Conservation (phyloP, 2,329 filamentous ascomycete species). For the Xylogone sp. region DNA sequence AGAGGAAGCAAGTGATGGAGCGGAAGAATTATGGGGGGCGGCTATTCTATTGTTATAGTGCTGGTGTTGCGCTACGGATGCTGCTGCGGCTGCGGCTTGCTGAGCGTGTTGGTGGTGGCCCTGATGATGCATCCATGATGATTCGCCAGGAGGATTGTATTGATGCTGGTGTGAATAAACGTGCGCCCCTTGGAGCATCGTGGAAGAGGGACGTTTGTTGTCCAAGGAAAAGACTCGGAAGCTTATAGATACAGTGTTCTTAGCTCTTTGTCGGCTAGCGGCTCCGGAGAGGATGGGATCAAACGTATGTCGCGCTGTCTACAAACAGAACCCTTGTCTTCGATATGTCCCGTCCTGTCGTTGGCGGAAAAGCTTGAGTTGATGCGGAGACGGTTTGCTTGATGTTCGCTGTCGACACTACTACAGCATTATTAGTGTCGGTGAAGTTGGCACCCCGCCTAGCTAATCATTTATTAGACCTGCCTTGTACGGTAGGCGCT, state of each 20-base stretch:
- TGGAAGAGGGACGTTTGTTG: constrained; percentile 11
- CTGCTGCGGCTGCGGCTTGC: constrained; percentile 27
- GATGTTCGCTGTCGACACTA: not conserved
- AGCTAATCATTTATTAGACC: not conserved
- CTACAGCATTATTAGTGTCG: not conserved
- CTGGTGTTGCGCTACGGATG: constrained; percentile 34
- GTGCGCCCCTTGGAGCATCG: constrained; percentile 60
- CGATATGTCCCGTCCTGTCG: not conserved
- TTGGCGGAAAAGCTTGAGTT: not conserved
- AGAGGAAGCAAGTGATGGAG: constrained; percentile 32
- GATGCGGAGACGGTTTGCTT: not conserved
- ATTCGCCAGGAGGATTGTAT: constrained; percentile 53
- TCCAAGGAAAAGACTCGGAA: not conserved
- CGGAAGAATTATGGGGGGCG: constrained; percentile 53
- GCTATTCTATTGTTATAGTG: constrained; percentile 76
- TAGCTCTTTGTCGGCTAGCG: not conserved
- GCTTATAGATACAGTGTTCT: not conserved
- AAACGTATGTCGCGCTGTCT: not conserved
- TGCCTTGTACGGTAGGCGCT: not conserved
- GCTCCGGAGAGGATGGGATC: not conserved
- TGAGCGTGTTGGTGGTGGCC: constrained; percentile 35
- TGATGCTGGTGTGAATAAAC: constrained; percentile 67
- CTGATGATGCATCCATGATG: constrained; percentile 60
- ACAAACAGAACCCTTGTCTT: not conserved
- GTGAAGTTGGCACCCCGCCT: not conserved